Base-by-base conservation (phyloP, 2,329 filamentous ascomycete genomes). In the Colletotrichum eremochloae region DNA sequence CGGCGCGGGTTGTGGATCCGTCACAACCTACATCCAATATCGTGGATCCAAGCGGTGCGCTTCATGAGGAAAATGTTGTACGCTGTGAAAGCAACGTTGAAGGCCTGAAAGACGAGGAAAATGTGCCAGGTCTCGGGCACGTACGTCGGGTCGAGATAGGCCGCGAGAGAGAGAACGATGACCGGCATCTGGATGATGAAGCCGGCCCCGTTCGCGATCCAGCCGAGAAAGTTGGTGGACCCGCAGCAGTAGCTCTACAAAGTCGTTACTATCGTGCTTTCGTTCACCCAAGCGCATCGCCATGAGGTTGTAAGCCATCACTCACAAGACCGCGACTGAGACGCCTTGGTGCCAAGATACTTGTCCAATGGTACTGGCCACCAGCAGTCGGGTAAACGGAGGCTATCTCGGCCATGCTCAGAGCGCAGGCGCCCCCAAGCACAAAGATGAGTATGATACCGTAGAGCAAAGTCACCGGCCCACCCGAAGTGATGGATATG, bases 331-430 rank as follows among this genome's bases (percentile, higher is more conserved):
- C 64, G 5, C 68, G 68, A 8, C 68, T 71, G n/a, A 18, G 42
- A 11, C 36, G 50, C 18, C 29, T 77, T 42, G 78, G 77, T 5
- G 77, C 75, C 24, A 79, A 69, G 8, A 81, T 79, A 18, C 76
- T 77, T 1, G 80, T 79, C 78, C 80, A 82, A 36, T 83, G 80
- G 66, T 82, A 83, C 58, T 83, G 81, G 3, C 81, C 82, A 2
- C 82, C 81, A 0, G 81, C 81, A 5, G 81, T 82, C 0, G 81
- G 80, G 48, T 81, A 83, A 3, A 79, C 79, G 33, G 78, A 78
- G 5, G 79, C 78, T 3, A 82, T 76, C 73, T 84, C 82, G 3
- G 80, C 81, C 74, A 82, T 76, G n/a, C 76, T 80, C 15, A 80
- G 61, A 1, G 76, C 78, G 46, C 75, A 77, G 24, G 74, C 75